Evolutionary conservation across 257 asterid species (phyloP).

Genomic region (Thymus mandschuricus): DNA sequence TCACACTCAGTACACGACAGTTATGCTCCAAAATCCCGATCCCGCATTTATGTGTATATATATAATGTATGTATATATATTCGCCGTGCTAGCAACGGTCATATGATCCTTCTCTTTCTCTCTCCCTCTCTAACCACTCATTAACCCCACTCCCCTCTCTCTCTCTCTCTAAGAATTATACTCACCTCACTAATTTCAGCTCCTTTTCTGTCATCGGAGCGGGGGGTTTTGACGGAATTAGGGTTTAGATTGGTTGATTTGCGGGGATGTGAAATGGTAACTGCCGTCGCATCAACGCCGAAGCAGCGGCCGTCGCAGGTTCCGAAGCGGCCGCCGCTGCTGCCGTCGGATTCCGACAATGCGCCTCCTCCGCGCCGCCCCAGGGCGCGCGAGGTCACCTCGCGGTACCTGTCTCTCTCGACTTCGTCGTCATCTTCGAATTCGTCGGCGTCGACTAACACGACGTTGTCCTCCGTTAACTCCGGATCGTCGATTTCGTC

Average conservation of each 20-base stretch:
- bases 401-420: conserved; percentile 67
- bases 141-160: conserved; percentile 29
- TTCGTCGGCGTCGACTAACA: conserved; percentile 53
- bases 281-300: conserved; percentile 60
- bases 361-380: conserved; percentile 58
- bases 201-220: neutral
- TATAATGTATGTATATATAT: conserved; percentile 10
- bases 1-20: conserved; percentile 37
- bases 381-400: conserved; percentile 58
- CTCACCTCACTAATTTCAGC: conserved; percentile 27
- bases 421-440: conserved; percentile 59
- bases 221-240: conserved; percentile 29
- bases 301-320: conserved; percentile 53
- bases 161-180: conserved; percentile 24
- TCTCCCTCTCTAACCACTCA: conserved; percentile 38
- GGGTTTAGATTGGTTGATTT: conserved; percentile 21
- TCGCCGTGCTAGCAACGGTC: conserved; percentile 48
- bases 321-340: conserved; percentile 64
- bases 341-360: conserved; percentile 63
- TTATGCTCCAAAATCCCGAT: conserved; percentile 40
- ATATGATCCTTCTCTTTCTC: conserved; percentile 35
- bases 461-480: conserved; percentile 62
- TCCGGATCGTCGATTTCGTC: conserved; percentile 54
- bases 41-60: conserved; percentile 24
- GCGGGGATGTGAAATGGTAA: conserved; percentile 68